Conservation (phyloP, 2,329 filamentous ascomycete species). For the Nemania abortiva region DNA sequence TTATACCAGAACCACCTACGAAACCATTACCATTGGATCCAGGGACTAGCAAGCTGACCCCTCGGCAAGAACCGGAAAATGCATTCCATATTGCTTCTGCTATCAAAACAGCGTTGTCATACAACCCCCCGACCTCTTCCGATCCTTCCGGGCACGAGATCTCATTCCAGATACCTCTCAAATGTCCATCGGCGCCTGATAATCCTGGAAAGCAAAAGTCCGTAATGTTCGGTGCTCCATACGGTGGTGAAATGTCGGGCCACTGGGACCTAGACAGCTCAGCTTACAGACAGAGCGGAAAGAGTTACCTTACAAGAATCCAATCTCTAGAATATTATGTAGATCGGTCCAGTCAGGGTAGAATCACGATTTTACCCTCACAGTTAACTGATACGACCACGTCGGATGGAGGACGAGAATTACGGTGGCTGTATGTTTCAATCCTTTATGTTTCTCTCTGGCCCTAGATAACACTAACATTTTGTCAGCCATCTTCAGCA, state of each 20-base stretch:
- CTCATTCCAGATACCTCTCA: slow-evolving; percentile 20
- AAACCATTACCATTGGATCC: background rate
- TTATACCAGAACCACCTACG: background rate
- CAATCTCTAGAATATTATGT: slow-evolving; percentile 29
- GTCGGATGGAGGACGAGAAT: background rate
- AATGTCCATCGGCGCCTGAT: background rate
- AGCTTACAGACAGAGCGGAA: slow-evolving; percentile 1
- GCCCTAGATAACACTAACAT: background rate
- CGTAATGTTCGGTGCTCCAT: background rate
- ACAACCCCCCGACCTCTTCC: slow-evolving; percentile 10
- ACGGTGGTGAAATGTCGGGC: background rate
- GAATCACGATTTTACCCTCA: slow-evolving; percentile 25
- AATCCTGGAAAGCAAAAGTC: background rate
- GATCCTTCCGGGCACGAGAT: slow-evolving; percentile 21
- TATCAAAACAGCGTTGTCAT: background rate
- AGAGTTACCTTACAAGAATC: slow-evolving; percentile 15
- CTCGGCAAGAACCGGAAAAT: background rate
- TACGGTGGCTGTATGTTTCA: slow-evolving; percentile 30
- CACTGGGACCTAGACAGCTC: background rate
- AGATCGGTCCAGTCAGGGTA: slow-evolving; percentile 28
- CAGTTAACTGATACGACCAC: background rate
- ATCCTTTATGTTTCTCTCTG: background rate
- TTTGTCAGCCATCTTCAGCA: slow-evolving; percentile 24
- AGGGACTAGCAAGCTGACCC: background rate
- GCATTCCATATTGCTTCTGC: background rate